These are phyloP conservation scores for Leptosphaerulina australis DNA, from an alignment of 2,329 filamentous ascomycete species.

Conservation along the genomic window DNA sequence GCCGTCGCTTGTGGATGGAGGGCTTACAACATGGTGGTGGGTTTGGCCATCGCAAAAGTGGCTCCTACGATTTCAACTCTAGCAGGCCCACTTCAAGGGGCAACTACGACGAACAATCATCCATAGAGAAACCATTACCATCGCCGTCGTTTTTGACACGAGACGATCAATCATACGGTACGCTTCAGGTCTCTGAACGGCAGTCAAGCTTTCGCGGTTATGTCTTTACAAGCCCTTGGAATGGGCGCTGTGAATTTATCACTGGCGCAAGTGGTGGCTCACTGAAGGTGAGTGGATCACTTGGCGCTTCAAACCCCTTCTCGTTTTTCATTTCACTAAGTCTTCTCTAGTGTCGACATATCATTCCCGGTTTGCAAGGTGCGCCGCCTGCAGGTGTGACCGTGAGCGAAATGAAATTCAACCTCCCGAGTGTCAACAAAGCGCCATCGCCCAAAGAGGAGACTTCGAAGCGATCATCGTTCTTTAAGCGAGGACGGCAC, in stretches of 20 bases:
- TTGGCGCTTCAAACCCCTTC: not conserved
- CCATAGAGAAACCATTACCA: conserved; percentile 22
- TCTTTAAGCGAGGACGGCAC: conserved; percentile 42
- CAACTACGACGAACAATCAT: conserved; percentile 27
- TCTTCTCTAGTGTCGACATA: conserved; percentile 65
- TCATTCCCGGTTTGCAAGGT: conserved; percentile 59
- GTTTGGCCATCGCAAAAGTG: conserved; percentile 50
- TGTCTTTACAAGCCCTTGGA: conserved; percentile 84
- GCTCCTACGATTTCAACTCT: conserved; percentile 37
- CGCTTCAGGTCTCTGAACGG: conserved; percentile 50
- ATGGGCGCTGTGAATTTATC: conserved; percentile 82
- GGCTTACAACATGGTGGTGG: conserved; percentile 49
- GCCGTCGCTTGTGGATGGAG: conserved; percentile 57
- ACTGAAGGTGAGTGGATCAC: conserved; percentile 55
- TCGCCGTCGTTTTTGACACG: conserved; percentile 29
- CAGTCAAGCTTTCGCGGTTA: conserved; percentile 67
- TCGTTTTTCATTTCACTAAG: conserved; percentile 13
- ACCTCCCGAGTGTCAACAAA: conserved; percentile 67
- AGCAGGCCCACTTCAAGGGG: conserved; percentile 32
- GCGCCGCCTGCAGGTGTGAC: conserved; percentile 50
- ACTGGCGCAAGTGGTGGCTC: conserved; percentile 77
- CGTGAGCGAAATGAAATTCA: conserved; percentile 89
- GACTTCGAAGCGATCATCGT: conserved; percentile 44
- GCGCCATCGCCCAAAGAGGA: conserved; percentile 40
- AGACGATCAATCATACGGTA: conserved; percentile 37